These are phyloP conservation scores for Apophysomyces sp. DNA, from an alignment of 371 early-diverging fungal species.

Conservation along the genomic window DNA sequence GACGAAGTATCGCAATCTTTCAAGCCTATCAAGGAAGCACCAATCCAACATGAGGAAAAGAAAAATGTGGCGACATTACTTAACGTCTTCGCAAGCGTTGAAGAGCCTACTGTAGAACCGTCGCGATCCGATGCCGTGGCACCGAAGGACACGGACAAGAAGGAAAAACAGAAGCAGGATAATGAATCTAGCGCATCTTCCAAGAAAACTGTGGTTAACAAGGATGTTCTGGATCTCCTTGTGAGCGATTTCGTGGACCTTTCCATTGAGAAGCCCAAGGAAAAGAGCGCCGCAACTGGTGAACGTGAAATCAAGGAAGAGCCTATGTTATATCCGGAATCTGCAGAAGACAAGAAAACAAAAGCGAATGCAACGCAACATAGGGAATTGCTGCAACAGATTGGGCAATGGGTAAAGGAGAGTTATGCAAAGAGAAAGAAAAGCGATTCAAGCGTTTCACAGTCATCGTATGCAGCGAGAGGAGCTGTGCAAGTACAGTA, in stretches of 20 bases:
- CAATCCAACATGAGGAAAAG: constrained; percentile 23
- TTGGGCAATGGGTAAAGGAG: constrained; percentile 24
- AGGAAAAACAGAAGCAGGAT: neutral
- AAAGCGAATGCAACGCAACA: constrained; percentile 11
- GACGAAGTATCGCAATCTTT: constrained; percentile 15
- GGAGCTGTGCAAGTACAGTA: constrained; percentile 8
- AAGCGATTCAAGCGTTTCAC: neutral
- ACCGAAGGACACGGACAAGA: neutral
- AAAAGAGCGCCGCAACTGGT: neutral
- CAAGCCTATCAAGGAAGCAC: constrained; percentile 18
- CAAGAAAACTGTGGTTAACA: constrained; percentile 1
- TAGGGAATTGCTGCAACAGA: constrained; percentile 13
- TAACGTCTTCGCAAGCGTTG: constrained; percentile 27
- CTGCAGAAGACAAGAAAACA: neutral
- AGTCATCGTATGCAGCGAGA: neutral
- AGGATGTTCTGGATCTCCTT: constrained; percentile 17
- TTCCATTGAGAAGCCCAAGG: neutral
- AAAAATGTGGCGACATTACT: constrained; percentile 33
- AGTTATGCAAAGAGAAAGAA: constrained; percentile 12
- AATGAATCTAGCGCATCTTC: neutral
- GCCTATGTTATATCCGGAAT: neutral
- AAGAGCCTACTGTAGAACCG: neutral
- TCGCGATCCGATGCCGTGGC: too few species aligned
- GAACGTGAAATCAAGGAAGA: constrained; percentile 1
- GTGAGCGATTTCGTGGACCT: constrained; percentile 12